Conservation (phyloP, 192 early-diverging fungal species). For the Backusella circina region DNA sequence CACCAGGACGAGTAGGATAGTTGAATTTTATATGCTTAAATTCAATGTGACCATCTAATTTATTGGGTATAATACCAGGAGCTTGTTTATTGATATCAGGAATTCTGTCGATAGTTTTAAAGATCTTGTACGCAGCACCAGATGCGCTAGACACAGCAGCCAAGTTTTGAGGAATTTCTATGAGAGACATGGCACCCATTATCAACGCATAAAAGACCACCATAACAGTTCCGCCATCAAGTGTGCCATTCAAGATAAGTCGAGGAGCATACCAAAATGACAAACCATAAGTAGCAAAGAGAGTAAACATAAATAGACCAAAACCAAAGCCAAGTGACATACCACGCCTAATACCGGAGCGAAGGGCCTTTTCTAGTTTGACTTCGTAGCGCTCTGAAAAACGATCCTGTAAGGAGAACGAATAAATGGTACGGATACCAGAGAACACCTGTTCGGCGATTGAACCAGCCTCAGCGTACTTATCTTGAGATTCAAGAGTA, state of each 20-base stretch:
- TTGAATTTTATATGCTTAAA: constrained; percentile 72
- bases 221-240: constrained; percentile 55
- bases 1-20: constrained; percentile 81
- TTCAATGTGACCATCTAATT: constrained; percentile 61
- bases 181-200: constrained; percentile 68
- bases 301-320: constrained; percentile 67
- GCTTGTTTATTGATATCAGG: constrained; percentile 65
- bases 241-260: constrained; percentile 41
- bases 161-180: constrained; percentile 65
- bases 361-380: constrained; percentile 57
- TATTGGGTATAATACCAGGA: constrained; percentile 41
- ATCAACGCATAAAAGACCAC: constrained; percentile 85
- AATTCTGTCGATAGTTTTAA: constrained; percentile 73
- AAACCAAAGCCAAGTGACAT: constrained; percentile 55
- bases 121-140: constrained; percentile 80
- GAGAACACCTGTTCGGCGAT: constrained; percentile 82
- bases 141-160: constrained; percentile 64
- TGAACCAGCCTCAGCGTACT: constrained; percentile 78
- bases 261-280: constrained; percentile 80
- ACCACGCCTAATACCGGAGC: constrained; percentile 58
- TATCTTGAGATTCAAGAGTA: constrained; percentile 42
- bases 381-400: constrained; percentile 57
- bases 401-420: constrained; percentile 76
- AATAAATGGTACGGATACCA: constrained; percentile 78
- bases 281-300: constrained; percentile 72